Conservation (phyloP, 306 rosid genomes). For the Lathyrus aphaca region DNA sequence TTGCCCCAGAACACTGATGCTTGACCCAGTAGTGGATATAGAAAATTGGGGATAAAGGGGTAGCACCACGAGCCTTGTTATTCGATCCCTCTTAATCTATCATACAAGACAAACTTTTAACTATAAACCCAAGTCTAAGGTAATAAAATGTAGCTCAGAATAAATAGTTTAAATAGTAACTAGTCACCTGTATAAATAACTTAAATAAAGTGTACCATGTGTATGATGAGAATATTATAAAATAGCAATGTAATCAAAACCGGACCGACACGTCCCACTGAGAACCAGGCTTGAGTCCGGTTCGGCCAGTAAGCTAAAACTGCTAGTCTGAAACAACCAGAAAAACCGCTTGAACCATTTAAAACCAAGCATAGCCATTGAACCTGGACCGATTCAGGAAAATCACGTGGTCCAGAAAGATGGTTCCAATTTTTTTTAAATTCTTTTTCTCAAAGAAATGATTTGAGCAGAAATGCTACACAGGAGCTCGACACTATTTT, state of each 20-base stretch:
- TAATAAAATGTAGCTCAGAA: slow-evolving; percentile 29
- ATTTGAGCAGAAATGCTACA: no score
- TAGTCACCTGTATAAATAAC: slow-evolving; percentile 16
- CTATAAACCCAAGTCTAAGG: slow-evolving; percentile 33
- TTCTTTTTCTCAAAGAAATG: no score
- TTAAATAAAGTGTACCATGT: slow-evolving; percentile 18
- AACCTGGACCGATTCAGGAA: no score
- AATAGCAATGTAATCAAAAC: not conserved
- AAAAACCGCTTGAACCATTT: no score
- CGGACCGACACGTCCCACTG: no score
- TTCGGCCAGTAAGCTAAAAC: no score
- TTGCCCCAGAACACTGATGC: slow-evolving; percentile 80
- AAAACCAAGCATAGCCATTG: no score
- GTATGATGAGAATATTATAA: slow-evolving; percentile 13
- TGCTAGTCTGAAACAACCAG: no score
- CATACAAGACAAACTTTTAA: slow-evolving; percentile 32
- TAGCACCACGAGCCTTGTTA: slow-evolving; percentile 94
- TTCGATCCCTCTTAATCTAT: slow-evolving; percentile 87
- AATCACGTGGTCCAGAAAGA: no score
- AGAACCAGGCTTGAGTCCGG: no score
- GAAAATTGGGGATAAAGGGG: slow-evolving; percentile 98
- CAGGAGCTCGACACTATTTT: no score
- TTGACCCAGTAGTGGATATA: slow-evolving; percentile 99
- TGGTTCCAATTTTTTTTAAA: no score
- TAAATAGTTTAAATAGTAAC: slow-evolving; percentile 12